Conservation (phyloP, 1,284 basidiomycete species). For the Ustilago curta region DNA sequence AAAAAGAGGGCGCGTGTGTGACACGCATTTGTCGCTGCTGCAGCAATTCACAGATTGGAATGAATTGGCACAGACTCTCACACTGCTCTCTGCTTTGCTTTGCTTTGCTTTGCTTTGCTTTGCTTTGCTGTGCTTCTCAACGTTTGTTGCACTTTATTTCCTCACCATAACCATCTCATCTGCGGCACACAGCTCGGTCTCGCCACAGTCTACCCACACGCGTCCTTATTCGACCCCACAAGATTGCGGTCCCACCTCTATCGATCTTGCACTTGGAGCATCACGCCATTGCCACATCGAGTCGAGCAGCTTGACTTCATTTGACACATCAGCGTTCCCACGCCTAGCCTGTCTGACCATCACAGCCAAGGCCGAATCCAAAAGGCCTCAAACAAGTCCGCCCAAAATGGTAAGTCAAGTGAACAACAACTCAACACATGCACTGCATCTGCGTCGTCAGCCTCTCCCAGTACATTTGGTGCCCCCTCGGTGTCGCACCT, state of each 20-base stretch:
- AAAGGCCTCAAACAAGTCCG: neutral
- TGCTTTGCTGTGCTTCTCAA: too few species aligned
- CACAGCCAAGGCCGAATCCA: neutral
- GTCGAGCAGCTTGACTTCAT: constrained; percentile 1
- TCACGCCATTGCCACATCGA: neutral
- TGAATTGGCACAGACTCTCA: too few species aligned
- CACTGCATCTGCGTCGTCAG: constrained; percentile 10
- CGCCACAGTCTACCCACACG: neutral
- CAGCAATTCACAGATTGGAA: too few species aligned
- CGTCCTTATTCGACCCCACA: neutral
- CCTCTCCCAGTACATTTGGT: neutral
- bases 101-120: too few species aligned
- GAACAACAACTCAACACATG: too few species aligned
- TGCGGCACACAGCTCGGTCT: constrained; percentile 1
- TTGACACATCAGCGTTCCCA: neutral
- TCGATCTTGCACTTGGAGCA: too few species aligned
- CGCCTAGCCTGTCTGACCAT: constrained; percentile 4
- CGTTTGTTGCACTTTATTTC: neutral
- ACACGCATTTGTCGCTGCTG: too few species aligned
- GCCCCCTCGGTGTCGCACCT: constrained; percentile 4
- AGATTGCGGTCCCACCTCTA: neutral
- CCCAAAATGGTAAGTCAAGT: constrained; percentile 28
- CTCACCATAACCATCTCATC: neutral
- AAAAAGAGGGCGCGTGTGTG: too few species aligned
- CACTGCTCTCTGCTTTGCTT: too few species aligned